Percentiles rank a stretch among this genome's conserved stretches.
These are phyloP conservation scores for Globisporangium parvum DNA, from an alignment of 352 stramenopile genomes.

Conservation along the genomic window DNA sequence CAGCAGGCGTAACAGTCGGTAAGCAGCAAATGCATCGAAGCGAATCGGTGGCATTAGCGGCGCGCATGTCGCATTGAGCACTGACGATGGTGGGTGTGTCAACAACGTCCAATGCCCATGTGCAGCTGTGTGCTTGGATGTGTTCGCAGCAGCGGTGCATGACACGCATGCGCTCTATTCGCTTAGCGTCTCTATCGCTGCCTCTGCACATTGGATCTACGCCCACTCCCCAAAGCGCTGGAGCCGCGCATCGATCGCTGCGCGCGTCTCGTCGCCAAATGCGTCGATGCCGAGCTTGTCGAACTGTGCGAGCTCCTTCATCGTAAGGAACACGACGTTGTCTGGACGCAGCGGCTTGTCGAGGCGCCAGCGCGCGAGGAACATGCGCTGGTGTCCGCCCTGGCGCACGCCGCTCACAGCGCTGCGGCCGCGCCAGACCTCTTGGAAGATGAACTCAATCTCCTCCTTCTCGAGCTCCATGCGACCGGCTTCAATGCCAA, in stretches of 20 bases:
- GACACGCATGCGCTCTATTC: not conserved
- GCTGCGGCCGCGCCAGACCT: constrained; percentile 79
- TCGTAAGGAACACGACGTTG: constrained; percentile 86
- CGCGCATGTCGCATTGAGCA: no score
- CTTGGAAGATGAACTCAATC: constrained; percentile 84
- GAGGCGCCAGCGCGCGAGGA: constrained; percentile 79
- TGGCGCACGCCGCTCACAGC: constrained; percentile 62
- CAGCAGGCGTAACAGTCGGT: no score
- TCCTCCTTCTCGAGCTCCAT: constrained; percentile 82
- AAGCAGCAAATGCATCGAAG: no score
- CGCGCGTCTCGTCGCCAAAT: constrained; percentile 62
- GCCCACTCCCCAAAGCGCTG: constrained; percentile 56
- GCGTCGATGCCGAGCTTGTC: constrained; percentile 50
- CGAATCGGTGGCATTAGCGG: no score
- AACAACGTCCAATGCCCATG: not conserved
- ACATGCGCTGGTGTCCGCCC: constrained; percentile 70
- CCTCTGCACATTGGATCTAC: constrained; percentile 3
- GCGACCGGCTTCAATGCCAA: constrained; percentile 50
- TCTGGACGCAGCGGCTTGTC: constrained; percentile 63
- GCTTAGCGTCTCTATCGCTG: not conserved
- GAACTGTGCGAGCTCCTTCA: constrained; percentile 59
- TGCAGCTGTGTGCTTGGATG: no score
- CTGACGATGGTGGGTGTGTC: not conserved
- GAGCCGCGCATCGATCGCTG: constrained; percentile 58
- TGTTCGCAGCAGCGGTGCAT: no score